Percentiles rank a stretch among this genome's conserved stretches.
These are phyloP conservation scores for Debaryomyces nepalensis DNA, from an alignment of 1,139 yeast genomes.

Conservation along the genomic window DNA sequence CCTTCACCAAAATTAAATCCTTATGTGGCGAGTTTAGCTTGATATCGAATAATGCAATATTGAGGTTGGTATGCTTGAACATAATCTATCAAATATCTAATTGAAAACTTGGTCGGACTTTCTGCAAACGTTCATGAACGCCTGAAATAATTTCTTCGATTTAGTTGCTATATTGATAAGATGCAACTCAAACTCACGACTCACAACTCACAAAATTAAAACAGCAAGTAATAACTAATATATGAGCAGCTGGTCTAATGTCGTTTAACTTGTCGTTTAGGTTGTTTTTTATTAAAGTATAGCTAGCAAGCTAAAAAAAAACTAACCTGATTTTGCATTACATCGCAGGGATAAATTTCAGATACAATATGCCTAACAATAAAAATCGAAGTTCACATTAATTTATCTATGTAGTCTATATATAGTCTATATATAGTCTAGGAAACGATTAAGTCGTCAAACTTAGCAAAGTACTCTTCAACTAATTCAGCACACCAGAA, in stretches of 20 bases:
- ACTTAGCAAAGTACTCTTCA: slow-evolving; percentile 60
- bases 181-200: too few species aligned
- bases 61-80: slow-evolving; percentile 29
- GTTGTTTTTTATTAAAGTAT: too few species aligned
- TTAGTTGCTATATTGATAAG: slow-evolving; percentile 4
- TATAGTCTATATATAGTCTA: neutral
- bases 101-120: neutral
- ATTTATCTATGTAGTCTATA: neutral
- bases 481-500: slow-evolving; percentile 78
- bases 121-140: too few species aligned
- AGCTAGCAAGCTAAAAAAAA: too few species aligned
- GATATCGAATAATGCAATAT: slow-evolving; percentile 39
- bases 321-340: too few species aligned
- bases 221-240: too few species aligned
- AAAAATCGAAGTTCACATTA: neutral
- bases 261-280: too few species aligned
- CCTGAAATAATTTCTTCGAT: too few species aligned
- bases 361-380: neutral
- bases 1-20: slow-evolving; percentile 57
- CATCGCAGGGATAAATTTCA: slow-evolving; percentile 1
- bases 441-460: slow-evolving; percentile 32
- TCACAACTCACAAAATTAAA: too few species aligned
- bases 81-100: slow-evolving; percentile 16
- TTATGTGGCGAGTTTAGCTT: slow-evolving; percentile 55
- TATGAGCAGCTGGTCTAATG: too few species aligned